Evolutionary conservation across 139 green algal genomes (phyloP), one percentile per base, ranked within the genome.

Genomic region (Chlamydomonas incerta): DNA sequence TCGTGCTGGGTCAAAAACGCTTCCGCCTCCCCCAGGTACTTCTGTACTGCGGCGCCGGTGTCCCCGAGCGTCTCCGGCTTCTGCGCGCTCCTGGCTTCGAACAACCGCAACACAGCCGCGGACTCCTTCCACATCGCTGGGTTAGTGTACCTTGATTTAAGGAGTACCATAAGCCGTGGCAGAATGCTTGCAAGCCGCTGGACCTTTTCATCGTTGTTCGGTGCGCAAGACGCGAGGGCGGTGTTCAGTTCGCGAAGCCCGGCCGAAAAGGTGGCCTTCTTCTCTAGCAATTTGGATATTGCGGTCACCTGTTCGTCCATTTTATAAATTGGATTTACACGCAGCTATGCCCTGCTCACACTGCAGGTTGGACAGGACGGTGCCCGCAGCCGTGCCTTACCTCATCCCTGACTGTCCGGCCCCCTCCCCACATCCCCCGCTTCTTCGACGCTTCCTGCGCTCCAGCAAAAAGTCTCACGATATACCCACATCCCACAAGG

Each of bases 1-100:
- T 85, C 79, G 66, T 74, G 46, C 65, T 85, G 14, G 3, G 31
- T n/a, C n/a, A 85, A 31, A 26, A 74, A 76, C 4, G 29, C 28
- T 10, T 73, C 50, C 0, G 33, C 66, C 47, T 85, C 63, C 0
- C n/a, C 23, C 9, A 68, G 65, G 29, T 31, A 75, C 0, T 31
- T 17, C n/a, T 65, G 29, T 2, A 83, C 62, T 4, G 20, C 55
- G 2, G 55, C 18, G 55, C 55, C 11, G 17, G 55, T 24, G 55
- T 24, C 55, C 18, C 55, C 18, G 2, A 26, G 55, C 18, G 55
- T 26, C 55, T 21, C 17, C 9, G 55, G 55, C 13, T 20, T 21
- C 18, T 2, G 11, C 17, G 60, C 24, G 60, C 11, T 14, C 3
- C 2, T 3, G 60, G 28, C 1, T 17, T 67, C 46, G 62, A 29